Percentiles rank a stretch among this genome's conserved stretches.
Evolutionary conservation across 1,284 basidiomycete species (phyloP).

Genomic region (Moniliella sp.): DNA sequence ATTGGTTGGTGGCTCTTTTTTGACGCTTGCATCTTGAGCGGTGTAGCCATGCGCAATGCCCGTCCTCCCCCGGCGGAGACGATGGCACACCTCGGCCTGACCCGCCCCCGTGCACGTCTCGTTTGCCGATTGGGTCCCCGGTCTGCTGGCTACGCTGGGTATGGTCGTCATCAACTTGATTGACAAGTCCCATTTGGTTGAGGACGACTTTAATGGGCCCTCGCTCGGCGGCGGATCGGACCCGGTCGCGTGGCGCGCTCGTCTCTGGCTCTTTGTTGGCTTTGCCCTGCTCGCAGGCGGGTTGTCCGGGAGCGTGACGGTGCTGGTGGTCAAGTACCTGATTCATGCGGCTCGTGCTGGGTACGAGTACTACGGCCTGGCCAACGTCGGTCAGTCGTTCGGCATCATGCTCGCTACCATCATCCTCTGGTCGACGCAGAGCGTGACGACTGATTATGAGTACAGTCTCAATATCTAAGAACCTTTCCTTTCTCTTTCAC

Average conservation of each 20-base stretch:
- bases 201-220: slow-evolving; percentile 39
- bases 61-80: slow-evolving; percentile 37
- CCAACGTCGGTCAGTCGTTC: slow-evolving; percentile 76
- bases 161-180: slow-evolving; percentile 81
- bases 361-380: slow-evolving; percentile 73
- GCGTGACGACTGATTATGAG: slow-evolving; percentile 59
- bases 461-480: slow-evolving; percentile 55
- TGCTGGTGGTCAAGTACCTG: slow-evolving; percentile 74
- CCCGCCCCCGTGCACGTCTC: slow-evolving; percentile 59
- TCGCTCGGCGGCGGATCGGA: slow-evolving; percentile 32
- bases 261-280: slow-evolving; percentile 76
- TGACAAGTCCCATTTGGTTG: slow-evolving; percentile 67
- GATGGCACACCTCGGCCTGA: slow-evolving; percentile 45
- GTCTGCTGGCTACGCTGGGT: slow-evolving; percentile 74
- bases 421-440: slow-evolving; percentile 68
- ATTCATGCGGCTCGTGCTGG: slow-evolving; percentile 51
- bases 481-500: too few relatives aligned
- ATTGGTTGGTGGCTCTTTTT: slow-evolving; percentile 86
- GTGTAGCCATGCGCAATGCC: slow-evolving; percentile 39
- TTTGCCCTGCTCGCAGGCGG: slow-evolving; percentile 93
- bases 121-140: slow-evolving; percentile 86
- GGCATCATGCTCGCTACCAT: slow-evolving; percentile 72
- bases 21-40: slow-evolving; percentile 68
- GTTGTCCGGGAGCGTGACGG: slow-evolving; percentile 67
- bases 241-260: slow-evolving; percentile 58